These are phyloP conservation scores for Xerocomus spinulosus DNA, from an alignment of 768 basidiomycete genomes.

Conservation along the genomic window DNA sequence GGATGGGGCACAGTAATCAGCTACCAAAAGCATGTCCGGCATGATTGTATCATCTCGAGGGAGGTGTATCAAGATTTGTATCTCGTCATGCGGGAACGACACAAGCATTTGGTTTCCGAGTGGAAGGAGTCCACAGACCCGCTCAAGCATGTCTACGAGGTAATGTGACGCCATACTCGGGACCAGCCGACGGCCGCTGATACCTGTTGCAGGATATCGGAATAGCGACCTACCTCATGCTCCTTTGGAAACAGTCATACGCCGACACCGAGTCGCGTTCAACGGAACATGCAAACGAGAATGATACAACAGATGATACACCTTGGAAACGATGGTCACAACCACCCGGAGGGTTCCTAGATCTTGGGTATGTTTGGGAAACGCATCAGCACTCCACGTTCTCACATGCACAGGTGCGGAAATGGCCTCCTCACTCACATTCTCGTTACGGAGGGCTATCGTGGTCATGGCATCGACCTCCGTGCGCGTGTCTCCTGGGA, in stretches of 20 bases:
- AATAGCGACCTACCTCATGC: slow-evolving; percentile 88
- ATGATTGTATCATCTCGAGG: slow-evolving; percentile 73
- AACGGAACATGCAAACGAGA: background rate
- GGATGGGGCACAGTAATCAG: slow-evolving; percentile 79
- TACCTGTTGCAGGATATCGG: slow-evolving; percentile 69
- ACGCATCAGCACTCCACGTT: background rate
- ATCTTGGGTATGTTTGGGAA: slow-evolving; percentile 62
- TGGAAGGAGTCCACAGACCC: slow-evolving; percentile 87
- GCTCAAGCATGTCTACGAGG: slow-evolving; percentile 87
- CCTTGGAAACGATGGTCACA: slow-evolving; percentile 75
- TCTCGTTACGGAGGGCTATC: slow-evolving; percentile 76
- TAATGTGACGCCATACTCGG: too few species aligned
- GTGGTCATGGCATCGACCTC: slow-evolving; percentile 80
- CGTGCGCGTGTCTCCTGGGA: slow-evolving; percentile 83
- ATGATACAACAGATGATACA: too few species aligned
- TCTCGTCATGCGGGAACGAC: slow-evolving; percentile 76
- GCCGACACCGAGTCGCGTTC: background rate
- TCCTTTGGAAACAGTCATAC: slow-evolving; percentile 83
- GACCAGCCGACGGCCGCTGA: too few species aligned
- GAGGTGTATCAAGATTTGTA: slow-evolving; percentile 90
- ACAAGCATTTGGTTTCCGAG: slow-evolving; percentile 66
- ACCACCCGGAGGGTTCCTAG: slow-evolving; percentile 82
- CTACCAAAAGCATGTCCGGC: slow-evolving; percentile 82
- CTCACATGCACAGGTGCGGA: slow-evolving; percentile 57
- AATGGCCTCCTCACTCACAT: slow-evolving; percentile 93